Percentiles rank a stretch among this genome's conserved stretches.
Evolutionary conservation across 2,329 filamentous ascomycete genomes (phyloP).

Genomic region (Aspergillus melleus): DNA sequence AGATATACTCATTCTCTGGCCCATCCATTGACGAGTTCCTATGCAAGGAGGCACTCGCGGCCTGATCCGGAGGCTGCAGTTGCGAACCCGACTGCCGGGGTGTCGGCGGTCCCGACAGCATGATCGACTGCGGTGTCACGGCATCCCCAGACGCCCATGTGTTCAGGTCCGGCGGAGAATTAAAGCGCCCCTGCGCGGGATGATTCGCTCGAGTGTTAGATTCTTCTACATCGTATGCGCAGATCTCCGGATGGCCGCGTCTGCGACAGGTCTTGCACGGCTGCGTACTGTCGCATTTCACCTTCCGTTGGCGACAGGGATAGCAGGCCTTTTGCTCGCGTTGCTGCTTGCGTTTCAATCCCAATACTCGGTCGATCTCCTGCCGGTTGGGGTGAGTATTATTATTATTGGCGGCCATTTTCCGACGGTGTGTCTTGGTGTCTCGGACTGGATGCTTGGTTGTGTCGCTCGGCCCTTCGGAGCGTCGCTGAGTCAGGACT

Average conservation of each 20-base stretch:
- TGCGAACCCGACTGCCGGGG: no score
- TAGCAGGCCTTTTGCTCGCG: slow-evolving; percentile 35
- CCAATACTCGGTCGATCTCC: slow-evolving; percentile 31
- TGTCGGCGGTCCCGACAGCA: not conserved
- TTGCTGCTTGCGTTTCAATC: slow-evolving; percentile 25
- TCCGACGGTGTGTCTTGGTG: not conserved
- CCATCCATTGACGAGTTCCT: slow-evolving; percentile 2
- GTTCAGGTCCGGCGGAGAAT: not conserved
- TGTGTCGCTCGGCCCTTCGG: not conserved
- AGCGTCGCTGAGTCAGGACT: not conserved
- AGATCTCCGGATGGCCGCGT: slow-evolving; percentile 31
- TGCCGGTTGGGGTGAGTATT: slow-evolving; percentile 2
- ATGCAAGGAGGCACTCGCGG: not conserved
- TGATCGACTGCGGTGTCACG: not conserved
- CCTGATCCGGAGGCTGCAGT: no score
- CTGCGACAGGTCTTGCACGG: slow-evolving; percentile 31
- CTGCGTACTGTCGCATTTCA: slow-evolving; percentile 33
- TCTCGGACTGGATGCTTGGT: not conserved
- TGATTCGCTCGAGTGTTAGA: not conserved
- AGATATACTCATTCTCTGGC: slow-evolving; percentile 22
- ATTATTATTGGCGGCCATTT: not conserved
- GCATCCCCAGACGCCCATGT: not conserved
- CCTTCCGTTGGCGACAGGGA: slow-evolving; percentile 37
- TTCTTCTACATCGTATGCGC: slow-evolving; percentile 20
- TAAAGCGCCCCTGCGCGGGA: not conserved